Evolutionary conservation across 192 early-diverging fungal species (phyloP).

Genomic region (Diversispora eburnea): DNA sequence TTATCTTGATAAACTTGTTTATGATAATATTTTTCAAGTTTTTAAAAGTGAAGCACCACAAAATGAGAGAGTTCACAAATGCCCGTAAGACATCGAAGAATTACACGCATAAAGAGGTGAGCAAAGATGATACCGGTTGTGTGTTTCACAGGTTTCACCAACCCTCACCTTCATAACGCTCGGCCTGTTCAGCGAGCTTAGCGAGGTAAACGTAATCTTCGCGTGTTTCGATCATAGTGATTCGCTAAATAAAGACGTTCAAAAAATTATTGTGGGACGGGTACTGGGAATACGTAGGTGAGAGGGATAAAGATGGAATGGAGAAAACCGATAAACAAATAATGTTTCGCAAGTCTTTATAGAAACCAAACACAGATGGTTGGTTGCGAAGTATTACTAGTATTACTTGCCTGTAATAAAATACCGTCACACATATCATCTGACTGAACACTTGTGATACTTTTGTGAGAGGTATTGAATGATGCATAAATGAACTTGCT

Average conservation of each 20-base stretch:
- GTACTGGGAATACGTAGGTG: background rate
- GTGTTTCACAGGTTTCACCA: slow-evolving; percentile 10
- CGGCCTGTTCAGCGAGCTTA: slow-evolving; percentile 98
- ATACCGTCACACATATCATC: too few species aligned
- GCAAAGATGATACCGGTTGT: slow-evolving; percentile 15
- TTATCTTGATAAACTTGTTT: too few species aligned
- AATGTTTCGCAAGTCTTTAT: slow-evolving; percentile 9
- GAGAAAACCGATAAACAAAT: background rate
- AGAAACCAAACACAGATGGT: too few species aligned
- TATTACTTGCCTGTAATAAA: too few species aligned
- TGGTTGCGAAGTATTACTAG: too few species aligned
- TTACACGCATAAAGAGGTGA: slow-evolving; percentile 8
- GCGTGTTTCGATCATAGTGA: slow-evolving; percentile 33
- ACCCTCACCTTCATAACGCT: slow-evolving; percentile 92
- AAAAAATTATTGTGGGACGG: background rate
- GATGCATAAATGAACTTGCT: too few species aligned
- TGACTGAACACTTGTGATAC: too few species aligned
- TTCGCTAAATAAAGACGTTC: slow-evolving; percentile 1
- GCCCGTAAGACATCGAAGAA: background rate
- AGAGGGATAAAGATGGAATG: background rate
- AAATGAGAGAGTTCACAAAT: too few species aligned
- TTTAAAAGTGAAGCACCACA: too few species aligned
- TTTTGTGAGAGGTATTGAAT: too few species aligned
- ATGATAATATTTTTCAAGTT: too few species aligned
- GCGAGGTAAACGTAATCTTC: slow-evolving; percentile 88